Evolutionary conservation across 1,284 basidiomycete species (phyloP).

Genomic region (Cystobasidium slooffiae): DNA sequence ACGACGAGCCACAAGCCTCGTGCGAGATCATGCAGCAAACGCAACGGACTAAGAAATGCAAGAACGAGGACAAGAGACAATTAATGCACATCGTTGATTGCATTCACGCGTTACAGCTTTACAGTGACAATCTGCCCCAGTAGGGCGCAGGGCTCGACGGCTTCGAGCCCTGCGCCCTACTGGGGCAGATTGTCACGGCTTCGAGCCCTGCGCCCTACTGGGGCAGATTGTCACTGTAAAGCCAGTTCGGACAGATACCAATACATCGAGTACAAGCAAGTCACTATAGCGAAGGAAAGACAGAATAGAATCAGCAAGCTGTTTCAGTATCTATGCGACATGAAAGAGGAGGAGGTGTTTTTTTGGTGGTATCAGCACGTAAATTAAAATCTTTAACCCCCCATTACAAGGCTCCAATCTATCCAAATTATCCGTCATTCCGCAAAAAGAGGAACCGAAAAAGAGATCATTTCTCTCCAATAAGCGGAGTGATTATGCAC

Average conservation of each 20-base stretch:
- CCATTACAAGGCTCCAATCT: background rate
- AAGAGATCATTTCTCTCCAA: background rate
- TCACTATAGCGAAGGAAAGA: background rate
- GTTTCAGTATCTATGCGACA: background rate
- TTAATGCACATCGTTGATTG: too few relatives aligned
- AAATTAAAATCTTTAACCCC: constrained; percentile 30
- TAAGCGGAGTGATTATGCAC: background rate
- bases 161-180: too few relatives aligned
- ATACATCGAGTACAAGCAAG: background rate
- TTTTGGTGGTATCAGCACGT: constrained; percentile 9
- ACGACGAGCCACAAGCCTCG: too few relatives aligned
- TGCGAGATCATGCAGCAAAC: too few relatives aligned
- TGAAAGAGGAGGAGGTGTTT: background rate
- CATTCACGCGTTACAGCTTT: too few relatives aligned
- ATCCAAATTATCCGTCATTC: background rate
- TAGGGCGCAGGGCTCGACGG: too few relatives aligned
- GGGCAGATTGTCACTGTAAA: background rate
- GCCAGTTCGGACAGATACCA: background rate
- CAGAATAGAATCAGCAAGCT: background rate
- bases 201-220: too few relatives aligned
- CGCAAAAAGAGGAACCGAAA: background rate
- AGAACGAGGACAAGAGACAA: too few relatives aligned
- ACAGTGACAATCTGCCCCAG: too few relatives aligned
- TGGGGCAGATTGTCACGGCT: background rate
- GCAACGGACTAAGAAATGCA: too few relatives aligned